Evolutionary conservation across 2,329 filamentous ascomycete species (phyloP), one percentile per base, ranked within the genome.

Genomic region (Mycosphaerella arachidis): DNA sequence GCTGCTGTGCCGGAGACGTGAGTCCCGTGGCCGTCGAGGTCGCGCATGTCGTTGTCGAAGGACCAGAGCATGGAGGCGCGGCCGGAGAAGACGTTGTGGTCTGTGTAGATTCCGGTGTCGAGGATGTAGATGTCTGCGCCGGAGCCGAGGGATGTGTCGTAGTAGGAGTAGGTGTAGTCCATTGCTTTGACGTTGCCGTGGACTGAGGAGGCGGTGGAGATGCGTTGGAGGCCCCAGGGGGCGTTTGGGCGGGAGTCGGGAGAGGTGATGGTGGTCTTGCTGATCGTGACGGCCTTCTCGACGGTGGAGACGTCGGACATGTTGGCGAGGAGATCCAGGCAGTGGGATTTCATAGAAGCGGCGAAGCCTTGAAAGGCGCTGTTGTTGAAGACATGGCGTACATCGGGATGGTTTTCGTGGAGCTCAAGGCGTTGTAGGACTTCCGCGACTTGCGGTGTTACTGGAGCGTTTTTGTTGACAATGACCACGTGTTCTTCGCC

Each of bases 121-220:
- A 81, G 67, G 57, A 81, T 70, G 68, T 81, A 81, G 57, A 81
- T 76, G 58, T 81, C 78, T n/a, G 78, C 73, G 52, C 76, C 76
- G 27, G 67, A 63, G 56, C 77, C 78, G 16, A 77, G 73, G 1
- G 59, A 60, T 7, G 58, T 33, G 51, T 71, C 61, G 37, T 76
- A 71, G 24, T 73, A 78, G 1, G 70, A 62, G 68, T 81, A 81
- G 29, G 73, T 77, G 66, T 76, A 80, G 60, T 75, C 70, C 56
- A 79, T 71, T 27, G 67, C 66, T 53, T 68, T 70, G 10, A 66
- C 60, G 56, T 66, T 66, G 35, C 70, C 66, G 10, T 69, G 54
- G 10, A 68, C 59, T 29, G 55, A 58, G n/a, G 61, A 60, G 27
- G 67, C 53, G 16, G 68, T 70, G 4, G 78, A 79, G 57, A 81